Percentiles rank a stretch among this genome's conserved stretches.
These are phyloP conservation scores for Blastocystis sp. DNA, from an alignment of 352 stramenopile species.

Conservation along the genomic window DNA sequence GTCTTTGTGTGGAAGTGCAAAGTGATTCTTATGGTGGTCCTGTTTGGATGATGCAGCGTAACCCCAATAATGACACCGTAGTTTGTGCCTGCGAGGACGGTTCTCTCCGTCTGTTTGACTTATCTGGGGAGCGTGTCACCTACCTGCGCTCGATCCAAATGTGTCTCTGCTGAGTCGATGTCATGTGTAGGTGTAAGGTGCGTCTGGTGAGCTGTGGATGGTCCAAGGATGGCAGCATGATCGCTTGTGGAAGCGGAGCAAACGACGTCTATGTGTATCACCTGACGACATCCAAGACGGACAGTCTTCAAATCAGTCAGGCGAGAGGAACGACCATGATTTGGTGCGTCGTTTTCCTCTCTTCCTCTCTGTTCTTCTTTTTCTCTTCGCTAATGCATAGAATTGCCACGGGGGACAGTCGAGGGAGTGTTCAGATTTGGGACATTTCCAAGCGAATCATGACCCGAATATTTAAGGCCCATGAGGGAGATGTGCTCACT, in stretches of 20 bases:
- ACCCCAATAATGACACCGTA: not conserved
- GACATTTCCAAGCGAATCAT: not conserved
- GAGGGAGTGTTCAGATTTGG: conserved; percentile 39
- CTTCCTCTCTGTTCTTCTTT: not conserved
- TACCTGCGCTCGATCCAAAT: conserved; percentile 55
- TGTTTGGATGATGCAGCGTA: conserved; percentile 4
- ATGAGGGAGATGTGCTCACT: conserved; percentile 41
- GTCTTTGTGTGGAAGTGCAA: not conserved
- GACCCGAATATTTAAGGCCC: not conserved
- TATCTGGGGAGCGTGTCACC: not conserved
- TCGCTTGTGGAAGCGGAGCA: not conserved
- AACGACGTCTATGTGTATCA: not conserved
- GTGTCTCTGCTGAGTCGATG: not conserved
- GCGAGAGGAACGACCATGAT: not conserved
- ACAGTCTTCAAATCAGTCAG: not conserved
- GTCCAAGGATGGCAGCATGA: not conserved
- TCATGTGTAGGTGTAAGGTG: conserved; percentile 15
- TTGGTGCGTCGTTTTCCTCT: conserved; percentile 3
- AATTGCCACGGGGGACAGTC: conserved; percentile 3
- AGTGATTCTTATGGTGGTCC: conserved; percentile 54
- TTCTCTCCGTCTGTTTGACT: conserved; percentile 43
- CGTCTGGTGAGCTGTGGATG: conserved; percentile 7
- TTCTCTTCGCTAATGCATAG: not conserved
- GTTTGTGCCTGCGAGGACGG: conserved; percentile 49
- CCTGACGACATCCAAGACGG: not conserved